Percentiles rank a stretch among this genome's conserved stretches.
Evolutionary conservation across 495 filamentous ascomycete species (phyloP).

Genomic region (Xeromyces bisporus): DNA sequence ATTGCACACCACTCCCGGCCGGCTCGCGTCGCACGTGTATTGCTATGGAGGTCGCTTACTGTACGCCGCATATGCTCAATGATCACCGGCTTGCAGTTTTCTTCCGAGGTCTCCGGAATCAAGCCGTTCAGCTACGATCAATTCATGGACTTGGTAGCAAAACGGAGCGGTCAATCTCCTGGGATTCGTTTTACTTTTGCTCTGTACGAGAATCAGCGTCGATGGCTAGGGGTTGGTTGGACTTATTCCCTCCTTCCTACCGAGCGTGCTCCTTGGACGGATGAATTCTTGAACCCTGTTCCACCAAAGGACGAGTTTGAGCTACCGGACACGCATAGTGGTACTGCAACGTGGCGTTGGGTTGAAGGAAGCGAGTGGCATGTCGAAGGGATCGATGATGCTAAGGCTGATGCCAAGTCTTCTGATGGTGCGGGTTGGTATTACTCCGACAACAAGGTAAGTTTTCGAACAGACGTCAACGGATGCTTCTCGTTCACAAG

Average conservation of each 20-base stretch:
- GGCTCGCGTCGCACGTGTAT: constrained; percentile 64
- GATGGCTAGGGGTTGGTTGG: constrained; percentile 93
- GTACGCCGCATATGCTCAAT: constrained; percentile 48
- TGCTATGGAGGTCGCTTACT: constrained; percentile 74
- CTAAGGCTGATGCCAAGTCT: constrained; percentile 17
- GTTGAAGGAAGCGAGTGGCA: constrained; percentile 69
- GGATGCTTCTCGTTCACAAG: too few relatives aligned
- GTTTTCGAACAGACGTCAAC: too few relatives aligned
- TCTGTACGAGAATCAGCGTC: constrained; percentile 88
- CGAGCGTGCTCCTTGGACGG: constrained; percentile 82
- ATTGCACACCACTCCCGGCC: constrained; percentile 85
- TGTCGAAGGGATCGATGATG: constrained; percentile 56
- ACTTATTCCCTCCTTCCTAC: constrained; percentile 77
- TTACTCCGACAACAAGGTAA: constrained; percentile 94
- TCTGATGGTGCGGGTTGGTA: constrained; percentile 72
- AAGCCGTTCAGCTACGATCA: constrained; percentile 13
- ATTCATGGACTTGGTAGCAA: constrained; percentile 32
- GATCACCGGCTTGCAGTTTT: constrained; percentile 67
- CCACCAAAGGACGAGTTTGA: constrained; percentile 68
- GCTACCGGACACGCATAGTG: constrained; percentile 70
- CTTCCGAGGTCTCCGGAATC: constrained; percentile 14
- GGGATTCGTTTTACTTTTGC: constrained; percentile 92
- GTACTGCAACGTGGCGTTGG: constrained; percentile 78
- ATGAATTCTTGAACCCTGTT: constrained; percentile 77
- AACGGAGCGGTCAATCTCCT: constrained; percentile 38